phyloP scores from a whole-genome alignment of 768 basidiomycete genomes.

The Naganishia randhawae region DNA sequence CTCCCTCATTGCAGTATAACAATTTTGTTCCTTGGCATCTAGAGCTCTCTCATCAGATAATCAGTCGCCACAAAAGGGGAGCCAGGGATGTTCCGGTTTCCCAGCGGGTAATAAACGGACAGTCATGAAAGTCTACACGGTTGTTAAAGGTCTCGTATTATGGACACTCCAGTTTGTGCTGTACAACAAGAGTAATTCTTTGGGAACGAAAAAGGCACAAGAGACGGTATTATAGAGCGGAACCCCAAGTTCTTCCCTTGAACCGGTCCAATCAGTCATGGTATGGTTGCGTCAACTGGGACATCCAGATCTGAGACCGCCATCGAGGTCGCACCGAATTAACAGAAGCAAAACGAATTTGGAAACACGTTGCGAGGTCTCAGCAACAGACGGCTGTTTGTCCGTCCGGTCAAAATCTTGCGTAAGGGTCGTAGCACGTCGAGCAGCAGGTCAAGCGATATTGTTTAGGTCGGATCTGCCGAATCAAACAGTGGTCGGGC shows the following conservation, averaged over 20 bases:
- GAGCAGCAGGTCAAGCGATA: conserved; percentile 1
- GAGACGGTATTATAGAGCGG: background rate
- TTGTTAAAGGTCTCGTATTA: background rate
- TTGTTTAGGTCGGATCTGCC: background rate
- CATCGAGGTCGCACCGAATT: background rate
- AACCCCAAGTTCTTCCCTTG: background rate
- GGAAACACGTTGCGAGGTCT: background rate
- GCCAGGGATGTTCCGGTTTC: too few species aligned
- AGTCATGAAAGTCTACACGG: background rate
- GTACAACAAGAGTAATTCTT: background rate
- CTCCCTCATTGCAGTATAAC: too few species aligned
- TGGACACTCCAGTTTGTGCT: background rate
- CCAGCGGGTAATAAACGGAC: background rate
- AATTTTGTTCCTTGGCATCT: too few species aligned
- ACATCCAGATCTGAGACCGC: background rate
- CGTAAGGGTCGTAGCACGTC: background rate
- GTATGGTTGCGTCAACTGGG: too few species aligned
- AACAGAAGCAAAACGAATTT: background rate
- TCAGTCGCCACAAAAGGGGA: too few species aligned
- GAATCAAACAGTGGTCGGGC: conserved; percentile 19
- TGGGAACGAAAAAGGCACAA: background rate
- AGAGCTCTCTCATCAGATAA: too few species aligned
- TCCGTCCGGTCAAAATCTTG: background rate
- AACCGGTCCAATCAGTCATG: background rate
- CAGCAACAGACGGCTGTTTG: background rate